A percentile compares a stretch with the other conserved stretches of the same genome.
Evolutionary conservation across 163 green algal species (phyloP).

Genomic region (Scenedesmus sp.): DNA sequence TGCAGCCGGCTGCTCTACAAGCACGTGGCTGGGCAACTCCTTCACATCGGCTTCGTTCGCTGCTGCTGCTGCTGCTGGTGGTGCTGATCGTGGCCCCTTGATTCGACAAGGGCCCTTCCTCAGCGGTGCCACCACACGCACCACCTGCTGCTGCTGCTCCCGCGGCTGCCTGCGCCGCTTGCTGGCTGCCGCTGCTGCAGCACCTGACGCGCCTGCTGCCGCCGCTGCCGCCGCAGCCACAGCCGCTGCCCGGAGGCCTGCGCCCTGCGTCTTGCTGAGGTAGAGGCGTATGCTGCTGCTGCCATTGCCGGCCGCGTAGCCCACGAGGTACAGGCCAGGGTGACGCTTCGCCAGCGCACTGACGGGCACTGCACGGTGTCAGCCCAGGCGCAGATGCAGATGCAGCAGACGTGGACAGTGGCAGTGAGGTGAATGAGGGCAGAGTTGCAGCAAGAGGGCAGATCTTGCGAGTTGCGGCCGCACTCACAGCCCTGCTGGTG

Average conservation of each 20-base stretch:
- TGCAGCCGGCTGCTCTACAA: not conserved
- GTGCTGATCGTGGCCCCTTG: not conserved
- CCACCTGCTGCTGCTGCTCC: not conserved
- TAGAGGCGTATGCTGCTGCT: not conserved
- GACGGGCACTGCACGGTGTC: not conserved
- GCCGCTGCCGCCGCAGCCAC: not conserved
- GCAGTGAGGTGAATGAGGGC: no score
- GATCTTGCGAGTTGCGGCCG: no score
- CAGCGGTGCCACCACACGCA: not conserved
- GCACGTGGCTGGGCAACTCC: not conserved
- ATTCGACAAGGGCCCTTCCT: not conserved
- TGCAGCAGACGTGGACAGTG: not conserved
- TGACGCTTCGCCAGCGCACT: not conserved
- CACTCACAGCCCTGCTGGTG: no score
- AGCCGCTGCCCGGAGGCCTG: not conserved
- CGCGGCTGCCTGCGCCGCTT: not conserved
- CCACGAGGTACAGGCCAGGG: not conserved
- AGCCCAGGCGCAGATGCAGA: no score
- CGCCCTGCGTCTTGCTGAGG: not conserved
- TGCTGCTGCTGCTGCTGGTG: conserved; percentile 9
- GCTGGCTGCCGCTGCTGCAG: not conserved
- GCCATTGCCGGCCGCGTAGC: not conserved
- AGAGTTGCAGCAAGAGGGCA: no score
- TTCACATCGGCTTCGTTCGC: not conserved
- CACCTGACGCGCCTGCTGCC: not conserved